phyloP scores from a whole-genome alignment of 2,329 filamentous ascomycete species.

The Domatiomyces catenatus region DNA sequence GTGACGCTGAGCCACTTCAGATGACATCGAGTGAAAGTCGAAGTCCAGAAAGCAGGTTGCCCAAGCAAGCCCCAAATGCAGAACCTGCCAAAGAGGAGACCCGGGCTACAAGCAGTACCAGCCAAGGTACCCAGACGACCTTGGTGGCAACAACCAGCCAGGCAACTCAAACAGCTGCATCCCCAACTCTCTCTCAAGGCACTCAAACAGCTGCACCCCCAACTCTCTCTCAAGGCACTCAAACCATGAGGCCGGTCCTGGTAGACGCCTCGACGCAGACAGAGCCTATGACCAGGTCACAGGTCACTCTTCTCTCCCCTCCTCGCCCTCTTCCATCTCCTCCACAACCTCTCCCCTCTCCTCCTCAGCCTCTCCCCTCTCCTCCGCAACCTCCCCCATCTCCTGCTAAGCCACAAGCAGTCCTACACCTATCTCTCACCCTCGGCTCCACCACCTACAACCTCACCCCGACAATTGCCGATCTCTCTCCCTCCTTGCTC shows the following conservation, averaged over 20 bases:
- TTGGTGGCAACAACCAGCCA: background rate
- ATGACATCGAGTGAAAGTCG: background rate
- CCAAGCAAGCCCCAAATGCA: background rate
- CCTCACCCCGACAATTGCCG: background rate
- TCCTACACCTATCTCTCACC: background rate
- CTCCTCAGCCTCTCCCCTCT: too few relatives aligned
- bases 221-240: background rate
- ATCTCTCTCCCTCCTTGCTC: background rate
- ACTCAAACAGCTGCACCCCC: too few relatives aligned
- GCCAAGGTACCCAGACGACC: background rate
- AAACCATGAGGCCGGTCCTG: background rate
- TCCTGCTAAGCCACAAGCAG: background rate
- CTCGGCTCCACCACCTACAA: background rate
- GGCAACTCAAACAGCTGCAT: background rate
- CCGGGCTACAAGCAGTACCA: background rate
- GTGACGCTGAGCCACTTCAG: background rate
- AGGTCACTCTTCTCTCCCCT: too few relatives aligned
- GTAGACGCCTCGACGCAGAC: background rate
- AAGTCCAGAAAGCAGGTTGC: background rate
- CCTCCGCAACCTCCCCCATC: background rate
- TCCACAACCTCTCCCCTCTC: too few relatives aligned
- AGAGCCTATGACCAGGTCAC: background rate
- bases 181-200: too few relatives aligned
- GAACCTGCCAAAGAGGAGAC: background rate
- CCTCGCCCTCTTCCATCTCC: too few relatives aligned